A percentile compares a stretch with the other conserved stretches of the same genome.
These are phyloP conservation scores for Aspergillus carbonarius DNA, from an alignment of 2,329 filamentous ascomycete species.

Conservation along the genomic window DNA sequence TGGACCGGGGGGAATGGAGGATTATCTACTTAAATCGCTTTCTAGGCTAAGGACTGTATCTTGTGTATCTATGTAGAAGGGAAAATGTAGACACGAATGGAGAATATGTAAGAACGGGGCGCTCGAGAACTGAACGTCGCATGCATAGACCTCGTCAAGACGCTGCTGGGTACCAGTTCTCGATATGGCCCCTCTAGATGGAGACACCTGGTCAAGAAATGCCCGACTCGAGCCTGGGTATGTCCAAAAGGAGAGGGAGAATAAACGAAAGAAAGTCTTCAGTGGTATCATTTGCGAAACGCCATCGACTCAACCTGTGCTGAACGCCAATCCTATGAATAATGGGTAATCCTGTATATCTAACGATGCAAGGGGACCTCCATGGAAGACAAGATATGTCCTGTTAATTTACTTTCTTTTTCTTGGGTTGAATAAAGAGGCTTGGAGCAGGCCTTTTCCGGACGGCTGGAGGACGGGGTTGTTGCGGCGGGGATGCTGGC, in stretches of 20 bases:
- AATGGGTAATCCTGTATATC: not conserved
- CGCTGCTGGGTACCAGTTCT: not conserved
- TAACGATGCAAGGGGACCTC: not conserved
- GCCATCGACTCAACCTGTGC: not conserved
- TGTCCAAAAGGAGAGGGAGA: not conserved
- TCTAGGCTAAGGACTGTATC: not conserved
- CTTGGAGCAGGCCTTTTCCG: constrained; percentile 33
- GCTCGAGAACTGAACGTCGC: not conserved
- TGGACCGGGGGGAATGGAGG: not conserved
- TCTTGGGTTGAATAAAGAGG: constrained; percentile 35
- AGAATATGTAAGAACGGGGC: not conserved
- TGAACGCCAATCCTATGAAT: not conserved
- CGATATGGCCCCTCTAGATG: not conserved
- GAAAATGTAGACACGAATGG: not conserved
- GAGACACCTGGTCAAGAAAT: not conserved
- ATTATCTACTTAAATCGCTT: not conserved
- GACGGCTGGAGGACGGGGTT: constrained; percentile 22
- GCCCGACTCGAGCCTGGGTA: not conserved
- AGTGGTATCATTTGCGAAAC: constrained; percentile 2
- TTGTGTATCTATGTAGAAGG: not conserved
- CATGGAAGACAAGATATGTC: not conserved
- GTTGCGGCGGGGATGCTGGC: constrained; percentile 12
- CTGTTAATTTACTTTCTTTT: constrained; percentile 24
- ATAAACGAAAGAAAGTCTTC: not conserved
- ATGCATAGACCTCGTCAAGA: not conserved